Conservation (phyloP, 2,329 filamentous ascomycete species). For the Cladosporium sp. region DNA sequence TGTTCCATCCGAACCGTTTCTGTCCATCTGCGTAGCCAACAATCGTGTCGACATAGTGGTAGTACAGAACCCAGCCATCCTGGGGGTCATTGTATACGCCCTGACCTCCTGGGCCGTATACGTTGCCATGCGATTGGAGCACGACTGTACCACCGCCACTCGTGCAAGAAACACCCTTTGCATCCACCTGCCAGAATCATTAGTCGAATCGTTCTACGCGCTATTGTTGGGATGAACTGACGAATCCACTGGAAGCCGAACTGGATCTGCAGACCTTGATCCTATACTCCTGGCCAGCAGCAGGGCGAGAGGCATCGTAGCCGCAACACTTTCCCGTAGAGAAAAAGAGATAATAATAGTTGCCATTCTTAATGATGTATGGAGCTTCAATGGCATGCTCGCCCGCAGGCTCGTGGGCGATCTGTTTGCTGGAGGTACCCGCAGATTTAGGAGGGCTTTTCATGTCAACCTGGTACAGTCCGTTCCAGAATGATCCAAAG, state of each 20-base stretch:
- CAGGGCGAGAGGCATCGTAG: slow-evolving; percentile 49
- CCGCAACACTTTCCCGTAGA: slow-evolving; percentile 58
- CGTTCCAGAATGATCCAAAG: slow-evolving; percentile 66
- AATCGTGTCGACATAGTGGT: slow-evolving; percentile 55
- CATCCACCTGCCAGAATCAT: slow-evolving; percentile 46
- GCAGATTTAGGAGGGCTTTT: slow-evolving; percentile 28
- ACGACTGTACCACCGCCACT: slow-evolving; percentile 57
- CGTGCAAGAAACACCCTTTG: slow-evolving; percentile 49
- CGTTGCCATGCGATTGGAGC: slow-evolving; percentile 53
- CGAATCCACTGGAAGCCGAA: slow-evolving; percentile 50
- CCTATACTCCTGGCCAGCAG: slow-evolving; percentile 58
- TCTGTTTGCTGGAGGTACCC: slow-evolving; percentile 36
- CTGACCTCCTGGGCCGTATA: slow-evolving; percentile 64
- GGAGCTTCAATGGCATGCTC: slow-evolving; percentile 53
- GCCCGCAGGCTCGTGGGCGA: slow-evolving; percentile 51
- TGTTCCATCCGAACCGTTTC: slow-evolving; percentile 51
- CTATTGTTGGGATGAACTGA: slow-evolving; percentile 16
- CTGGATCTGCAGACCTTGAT: slow-evolving; percentile 59
- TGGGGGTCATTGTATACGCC: slow-evolving; percentile 50
- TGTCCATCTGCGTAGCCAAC: slow-evolving; percentile 35
- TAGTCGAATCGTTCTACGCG: too few relatives aligned
- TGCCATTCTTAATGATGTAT: slow-evolving; percentile 51
- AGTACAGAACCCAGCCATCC: slow-evolving; percentile 55
- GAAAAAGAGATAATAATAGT: slow-evolving; percentile 62
- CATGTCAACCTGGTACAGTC: slow-evolving; percentile 58